Evolutionary conservation across 2,329 filamentous ascomycete species (phyloP), one percentile per base, ranked within the genome.

Genomic region (Erysiphe pulchra): DNA sequence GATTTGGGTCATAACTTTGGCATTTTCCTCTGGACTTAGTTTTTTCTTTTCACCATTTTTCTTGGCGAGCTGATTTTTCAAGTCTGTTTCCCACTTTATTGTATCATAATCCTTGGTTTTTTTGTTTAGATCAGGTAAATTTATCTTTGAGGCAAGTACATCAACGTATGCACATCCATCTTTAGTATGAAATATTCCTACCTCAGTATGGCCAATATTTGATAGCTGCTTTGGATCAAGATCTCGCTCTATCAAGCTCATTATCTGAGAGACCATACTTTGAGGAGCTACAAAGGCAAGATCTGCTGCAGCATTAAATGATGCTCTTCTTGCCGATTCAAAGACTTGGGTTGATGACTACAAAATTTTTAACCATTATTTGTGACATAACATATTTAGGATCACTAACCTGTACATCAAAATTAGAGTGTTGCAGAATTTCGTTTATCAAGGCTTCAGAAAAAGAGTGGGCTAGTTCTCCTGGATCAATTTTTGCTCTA

Each of bases 71-170:
- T 94, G 84, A 36, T 75, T 70, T 47, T 86, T 71, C 8, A 98
- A 68, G 51, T 98, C 90, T 59, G 87, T 80, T 61, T 98, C 90
- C 90, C 92, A 98, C 61, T 93, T 94, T 37, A 94, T 62, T 1
- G 84, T 92, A 54, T 98, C 84, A 55, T 94, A 93, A 58, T 95
- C 90, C 59, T 92, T 94, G 43, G 75, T 78, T 55, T 84, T 93
- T 63, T 93, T 95, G 62, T 85, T 79, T 2, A 84, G 75, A 2
- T 79, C 64, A 34, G 68, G 65, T 49, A 73, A 73, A 48, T 75
- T 73, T 1, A 75, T 66, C 58, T 92, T 92, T 57, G 83, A 86
- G 32, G 80, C 82, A 6, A 98, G 69, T 0, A 95, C 82, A 61
- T 98, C 90, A 17, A 98, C 70, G 54, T 92, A 95, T 13, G 77